Evolutionary conservation across 1,139 yeast genomes (phyloP), one percentile per base, ranked within the genome.

Genomic region (Lodderomyces margitis): DNA sequence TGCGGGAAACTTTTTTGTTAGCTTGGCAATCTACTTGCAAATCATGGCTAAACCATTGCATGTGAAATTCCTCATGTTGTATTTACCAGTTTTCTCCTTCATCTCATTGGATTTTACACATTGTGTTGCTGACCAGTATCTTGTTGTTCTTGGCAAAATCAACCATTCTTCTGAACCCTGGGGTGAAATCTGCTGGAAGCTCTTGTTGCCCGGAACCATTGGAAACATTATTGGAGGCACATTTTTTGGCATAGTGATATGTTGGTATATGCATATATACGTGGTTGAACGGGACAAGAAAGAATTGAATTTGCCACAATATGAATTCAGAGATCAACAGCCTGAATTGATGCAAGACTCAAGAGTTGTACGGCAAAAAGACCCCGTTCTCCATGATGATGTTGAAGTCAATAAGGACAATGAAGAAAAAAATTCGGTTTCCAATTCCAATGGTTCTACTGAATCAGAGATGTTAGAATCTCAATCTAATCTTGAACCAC

Each of bases 11-110:
- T 85, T 85, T 55, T 83, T 71, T 54, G 94, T 86, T 19, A 78
- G 83, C 40, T 61, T 86, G 37, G 94, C 89, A 0, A 80, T 85
- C 8, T 86, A 84, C 59, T 61, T 86, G 41, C 94, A 86, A 56
- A 64, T 87, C 28, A 76, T 85, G 81, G 85, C 84, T 7, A 84
- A 83, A 53, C 94, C 95, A 0, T 54, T 82, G n/a, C 94, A 86
- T 55, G 94, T 87, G 32, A 84, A 84, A 53, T 70, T 83, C 36
- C 36, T 83, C n/a, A 62, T 83, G 66, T 74, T 86, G 66, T 52
- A 69, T 6, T 56, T 85, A 19, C 94, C 95, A 0, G 70, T 86
- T 10, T 83, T 84, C 60, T 78, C 89, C 0, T 83, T 86, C 58
- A 94, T 84, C 7, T 53, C 81, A 1, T 68, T 82, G 66, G 94